These are phyloP conservation scores for Colletotrichum karsti DNA, from an alignment of 2,329 filamentous ascomycete genomes.

Conservation along the genomic window DNA sequence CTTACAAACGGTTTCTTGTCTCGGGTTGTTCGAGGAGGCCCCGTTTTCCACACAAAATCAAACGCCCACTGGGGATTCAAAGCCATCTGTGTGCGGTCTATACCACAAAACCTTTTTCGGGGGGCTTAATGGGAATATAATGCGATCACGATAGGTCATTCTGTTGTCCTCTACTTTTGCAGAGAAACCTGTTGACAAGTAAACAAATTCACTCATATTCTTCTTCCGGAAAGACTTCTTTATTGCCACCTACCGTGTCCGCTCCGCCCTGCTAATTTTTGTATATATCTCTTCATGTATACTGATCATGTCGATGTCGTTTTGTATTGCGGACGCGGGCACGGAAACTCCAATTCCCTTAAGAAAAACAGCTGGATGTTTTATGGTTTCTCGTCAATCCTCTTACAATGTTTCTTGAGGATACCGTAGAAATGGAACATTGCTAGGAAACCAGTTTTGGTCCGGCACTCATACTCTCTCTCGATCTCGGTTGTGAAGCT, in stretches of 20 bases:
- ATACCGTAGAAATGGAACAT: constrained; percentile 40
- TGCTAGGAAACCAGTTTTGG: constrained; percentile 51
- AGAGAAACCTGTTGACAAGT: constrained; percentile 13
- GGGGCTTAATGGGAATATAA: constrained; percentile 28
- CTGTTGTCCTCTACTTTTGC: constrained; percentile 4
- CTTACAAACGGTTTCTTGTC: constrained; percentile 38
- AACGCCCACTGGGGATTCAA: constrained; percentile 40
- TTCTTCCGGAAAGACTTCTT: constrained; percentile 36
- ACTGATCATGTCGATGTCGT: not conserved
- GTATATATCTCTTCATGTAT: not conserved
- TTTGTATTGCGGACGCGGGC: not conserved
- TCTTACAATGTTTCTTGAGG: constrained; percentile 27
- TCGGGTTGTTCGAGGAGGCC: constrained; percentile 14
- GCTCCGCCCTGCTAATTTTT: not conserved
- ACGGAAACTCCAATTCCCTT: not conserved
- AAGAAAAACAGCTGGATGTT: constrained; percentile 24
- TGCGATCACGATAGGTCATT: constrained; percentile 31
- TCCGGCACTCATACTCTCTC: constrained; percentile 32
- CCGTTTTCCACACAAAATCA: not conserved
- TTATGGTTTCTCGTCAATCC: constrained; percentile 46
- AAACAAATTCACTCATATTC: constrained; percentile 31
- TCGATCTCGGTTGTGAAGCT: not conserved
- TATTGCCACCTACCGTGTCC: not conserved
- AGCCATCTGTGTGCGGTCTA: constrained; percentile 28
- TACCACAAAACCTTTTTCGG: constrained; percentile 18